Evolutionary conservation across 2,329 filamentous ascomycete species (phyloP), one percentile per base, ranked within the genome.

Genomic region (Fonsecaea pugnacius): DNA sequence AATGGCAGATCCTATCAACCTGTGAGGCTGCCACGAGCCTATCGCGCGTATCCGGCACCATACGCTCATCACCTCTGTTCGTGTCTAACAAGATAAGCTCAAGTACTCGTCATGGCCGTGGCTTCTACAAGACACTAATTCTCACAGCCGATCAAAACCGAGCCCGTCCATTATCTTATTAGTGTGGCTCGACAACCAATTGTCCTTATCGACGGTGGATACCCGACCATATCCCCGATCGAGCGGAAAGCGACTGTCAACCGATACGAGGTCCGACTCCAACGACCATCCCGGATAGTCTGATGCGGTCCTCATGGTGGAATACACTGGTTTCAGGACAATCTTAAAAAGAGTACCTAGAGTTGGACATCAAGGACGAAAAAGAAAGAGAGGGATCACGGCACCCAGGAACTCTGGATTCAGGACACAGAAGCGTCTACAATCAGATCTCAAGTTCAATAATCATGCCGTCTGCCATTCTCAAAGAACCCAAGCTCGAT

Each of bases 401-500:
- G n/a, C n/a, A 43, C 38, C 38, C 38, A 4, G 18, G 38, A 18
- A 6, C 38, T 18, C 38, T 6, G 38, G 16, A 43, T 43, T 4
- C 38, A 27, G 30, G 38, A n/a, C 8, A 27, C 43, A 46, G 24
- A 16, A 35, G 27, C n/a, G n/a, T 12, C 21, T 58, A 9, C 52
- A 18, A 18, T 54, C 48, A 9, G 9, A 18, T 54, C 5, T 32
- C 48, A 61, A 18, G 33, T 14, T 30, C 35, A 40, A 55, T 18
- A 14, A 56, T 27, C 35, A 62, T 62, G 50, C 51, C 59, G 6
- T 56, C 59, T 21, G 50, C 59, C 40, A 55, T 36, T 32, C 16
- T 55, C 24, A 50, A 62, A 43, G 27, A 18, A 36, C 10, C 21
- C n/a, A 62, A 62, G 21, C 53, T 74, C 27, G 70, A 73, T 58